Evolutionary conservation across 371 early-diverging fungal genomes (phyloP).

Genomic region (Batrachochytrium dendrobatidis): DNA sequence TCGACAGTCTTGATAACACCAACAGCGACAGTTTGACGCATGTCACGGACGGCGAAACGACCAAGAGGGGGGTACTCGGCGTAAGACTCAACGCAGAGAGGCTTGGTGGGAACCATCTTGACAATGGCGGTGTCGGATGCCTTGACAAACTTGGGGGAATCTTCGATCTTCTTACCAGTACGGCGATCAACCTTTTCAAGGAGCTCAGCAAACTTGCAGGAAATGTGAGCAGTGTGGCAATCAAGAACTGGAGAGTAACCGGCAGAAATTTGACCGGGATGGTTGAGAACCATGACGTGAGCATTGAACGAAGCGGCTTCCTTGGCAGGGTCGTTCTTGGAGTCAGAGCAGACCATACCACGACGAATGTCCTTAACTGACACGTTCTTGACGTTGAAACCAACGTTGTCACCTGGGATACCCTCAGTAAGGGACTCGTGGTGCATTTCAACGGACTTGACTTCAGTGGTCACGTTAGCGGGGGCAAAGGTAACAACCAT

Average conservation of each 20-base stretch:
- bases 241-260: conserved; percentile 90
- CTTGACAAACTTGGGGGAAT: conserved; percentile 87
- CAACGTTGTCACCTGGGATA: conserved; percentile 96
- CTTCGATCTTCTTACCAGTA: conserved; percentile 86
- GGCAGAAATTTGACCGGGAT: conserved; percentile 85
- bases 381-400: conserved; percentile 97
- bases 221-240: conserved; percentile 96
- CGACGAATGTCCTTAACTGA: conserved; percentile 94
- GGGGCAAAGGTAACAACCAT: conserved; percentile 92
- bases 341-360: conserved; percentile 94
- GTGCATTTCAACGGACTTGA: conserved; percentile 98
- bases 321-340: conserved; percentile 96
- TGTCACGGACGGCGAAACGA: conserved; percentile 96
- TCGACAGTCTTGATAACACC: conserved; percentile 95
- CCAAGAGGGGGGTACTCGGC: conserved; percentile 89
- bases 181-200: conserved; percentile 93
- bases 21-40: conserved; percentile 63
- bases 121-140: conserved; percentile 92
- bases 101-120: conserved; percentile 91
- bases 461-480: conserved; percentile 81
- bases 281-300: conserved; percentile 94
- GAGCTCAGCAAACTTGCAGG: conserved; percentile 89
- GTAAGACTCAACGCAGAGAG: conserved; percentile 94
- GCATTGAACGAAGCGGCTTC: conserved; percentile 86
- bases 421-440: conserved; percentile 90